Evolutionary conservation across 129 eudicot genomes (phyloP), one percentile per base, ranked within the genome.

Genomic region (Kitagawia praeruptora): DNA sequence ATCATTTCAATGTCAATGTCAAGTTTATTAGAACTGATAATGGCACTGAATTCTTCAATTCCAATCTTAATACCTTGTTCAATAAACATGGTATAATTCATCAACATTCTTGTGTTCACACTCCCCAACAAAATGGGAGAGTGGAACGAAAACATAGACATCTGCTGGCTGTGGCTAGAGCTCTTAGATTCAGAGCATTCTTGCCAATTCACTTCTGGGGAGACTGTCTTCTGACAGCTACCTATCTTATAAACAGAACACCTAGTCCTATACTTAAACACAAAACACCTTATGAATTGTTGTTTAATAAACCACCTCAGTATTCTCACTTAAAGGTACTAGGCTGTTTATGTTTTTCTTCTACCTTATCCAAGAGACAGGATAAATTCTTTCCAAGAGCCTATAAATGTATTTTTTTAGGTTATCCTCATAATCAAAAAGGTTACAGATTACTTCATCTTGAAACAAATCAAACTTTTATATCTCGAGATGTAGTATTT

Each of bases 41-140:
- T 70, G 75, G n/a, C 5, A 14, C 46, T 0, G n/a, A 70, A 4
- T 70, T 70, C 8, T 70, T 70, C 5, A 38, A 70, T 15, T 2
- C 15, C 0, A 4, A 2, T 15, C 0, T 38, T 0, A 0, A 0
- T 16, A 0, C 45, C 0, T 0, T 70, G 9, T 14, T 12, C 18
- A 39, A 39, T 12, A 46, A 0, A 0, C 5, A 4, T 4, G 75
- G 75, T 6, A 70, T 70, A 3, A 5, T 70, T 5, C 75, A 70
- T 6, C 75, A 70, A 1, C 21, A 18, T 14, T 31, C 45, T 5
- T 70, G 75, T 70, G 25, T 38, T 14, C 46, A 70, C 0, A 70
- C 47, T 4, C 75, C 44, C 8, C 75, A 70, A 4, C 44, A 70
- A 3, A 70, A 70, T 70, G 75, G 75, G 0, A 41, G 40, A 2